These are phyloP conservation scores for Phascolomyces articulosus DNA, from an alignment of 371 early-diverging fungal genomes.

Conservation along the genomic window DNA sequence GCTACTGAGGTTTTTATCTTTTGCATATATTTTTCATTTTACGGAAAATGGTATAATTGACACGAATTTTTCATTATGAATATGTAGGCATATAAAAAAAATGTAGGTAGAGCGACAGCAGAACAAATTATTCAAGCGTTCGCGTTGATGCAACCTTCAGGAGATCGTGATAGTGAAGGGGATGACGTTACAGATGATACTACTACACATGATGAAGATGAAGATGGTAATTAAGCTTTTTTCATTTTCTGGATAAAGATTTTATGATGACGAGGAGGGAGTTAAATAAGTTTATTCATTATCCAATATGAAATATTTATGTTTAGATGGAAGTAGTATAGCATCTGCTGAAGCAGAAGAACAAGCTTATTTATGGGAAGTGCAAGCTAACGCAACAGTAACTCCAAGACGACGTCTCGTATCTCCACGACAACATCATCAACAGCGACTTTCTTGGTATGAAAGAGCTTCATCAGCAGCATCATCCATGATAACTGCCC, in stretches of 20 bases:
- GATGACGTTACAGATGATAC: constrained; percentile 8
- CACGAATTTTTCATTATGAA: background rate
- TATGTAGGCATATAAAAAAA: constrained; percentile 18
- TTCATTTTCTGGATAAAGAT: too few species aligned
- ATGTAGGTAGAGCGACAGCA: constrained; percentile 20
- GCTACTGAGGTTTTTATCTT: constrained; percentile 27
- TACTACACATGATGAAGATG: constrained; percentile 30
- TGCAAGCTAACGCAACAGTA: constrained; percentile 12
- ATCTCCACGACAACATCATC: constrained; percentile 11
- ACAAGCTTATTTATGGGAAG: constrained; percentile 26
- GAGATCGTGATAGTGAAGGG: constrained; percentile 22
- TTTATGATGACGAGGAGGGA: constrained; percentile 17
- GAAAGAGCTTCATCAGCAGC: constrained; percentile 7
- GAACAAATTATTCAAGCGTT: constrained; percentile 43
- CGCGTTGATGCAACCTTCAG: constrained; percentile 37
- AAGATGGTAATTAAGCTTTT: background rate
- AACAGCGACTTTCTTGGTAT: constrained; percentile 10
- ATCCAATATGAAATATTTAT: too few species aligned
- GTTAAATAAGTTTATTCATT: background rate
- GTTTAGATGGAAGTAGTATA: background rate
- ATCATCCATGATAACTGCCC: constrained; percentile 4
- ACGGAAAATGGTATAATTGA: too few species aligned
- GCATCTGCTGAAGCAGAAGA: constrained; percentile 31
- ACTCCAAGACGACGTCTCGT: constrained; percentile 1
- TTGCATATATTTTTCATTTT: too few species aligned